Percentiles rank a stretch among this genome's conserved stretches.
Conservation (phyloP, 495 filamentous ascomycete genomes). For the Baudoinia panamericana region DNA sequence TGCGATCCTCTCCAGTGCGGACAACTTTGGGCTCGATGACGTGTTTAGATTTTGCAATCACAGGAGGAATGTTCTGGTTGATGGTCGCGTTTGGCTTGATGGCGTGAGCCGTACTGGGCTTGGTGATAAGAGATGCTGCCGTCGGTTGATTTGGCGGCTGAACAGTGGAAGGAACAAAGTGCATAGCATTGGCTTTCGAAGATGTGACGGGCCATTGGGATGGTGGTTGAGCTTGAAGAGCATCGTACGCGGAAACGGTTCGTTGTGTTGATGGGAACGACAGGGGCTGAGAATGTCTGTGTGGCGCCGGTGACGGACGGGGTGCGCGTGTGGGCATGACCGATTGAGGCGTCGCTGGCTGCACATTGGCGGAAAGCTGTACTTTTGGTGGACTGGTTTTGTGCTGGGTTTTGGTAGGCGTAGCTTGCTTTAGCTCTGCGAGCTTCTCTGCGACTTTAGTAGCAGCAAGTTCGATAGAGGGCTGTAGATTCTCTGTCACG, state of each 20-base stretch:
- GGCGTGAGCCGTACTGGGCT: neutral
- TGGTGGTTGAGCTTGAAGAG: neutral
- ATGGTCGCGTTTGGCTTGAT: neutral
- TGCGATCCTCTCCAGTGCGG: constrained; percentile 24
- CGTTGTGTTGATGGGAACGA: too few relatives aligned
- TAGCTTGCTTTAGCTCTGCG: neutral
- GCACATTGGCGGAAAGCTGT: neutral
- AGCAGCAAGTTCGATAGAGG: neutral
- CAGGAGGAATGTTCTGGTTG: constrained; percentile 3
- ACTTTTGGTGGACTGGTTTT: neutral
- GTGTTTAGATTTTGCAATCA: neutral
- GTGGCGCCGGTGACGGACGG: too few relatives aligned
- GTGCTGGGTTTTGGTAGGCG: neutral
- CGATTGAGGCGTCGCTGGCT: neutral
- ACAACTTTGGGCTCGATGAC: constrained; percentile 19
- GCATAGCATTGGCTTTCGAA: neutral
- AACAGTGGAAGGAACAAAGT: constrained; percentile 11
- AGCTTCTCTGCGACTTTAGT: neutral
- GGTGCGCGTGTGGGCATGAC: too few relatives aligned
- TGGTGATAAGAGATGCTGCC: neutral
- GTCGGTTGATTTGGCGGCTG: constrained; percentile 7
- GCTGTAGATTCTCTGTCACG: neutral
- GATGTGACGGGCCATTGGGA: neutral
- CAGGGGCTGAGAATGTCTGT: too few relatives aligned
- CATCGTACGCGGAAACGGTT: neutral